Base-by-base conservation (phyloP, 139 green algal genomes). In the Coelastrella sp. region DNA sequence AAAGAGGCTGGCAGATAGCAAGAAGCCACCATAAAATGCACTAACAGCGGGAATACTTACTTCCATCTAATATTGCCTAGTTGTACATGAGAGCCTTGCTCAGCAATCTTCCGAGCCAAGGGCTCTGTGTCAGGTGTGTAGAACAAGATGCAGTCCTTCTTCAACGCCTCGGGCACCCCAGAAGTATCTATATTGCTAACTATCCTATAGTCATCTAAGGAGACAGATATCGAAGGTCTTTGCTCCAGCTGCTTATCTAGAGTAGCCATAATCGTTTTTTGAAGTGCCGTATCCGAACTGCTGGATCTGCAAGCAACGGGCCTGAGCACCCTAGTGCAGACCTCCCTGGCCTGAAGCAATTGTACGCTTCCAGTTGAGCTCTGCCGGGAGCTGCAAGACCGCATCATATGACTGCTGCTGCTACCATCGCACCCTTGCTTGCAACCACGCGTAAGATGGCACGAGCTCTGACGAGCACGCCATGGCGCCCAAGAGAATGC, bases 101-200 rank as follows among this genome's bases (percentile, higher is more conserved):
- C 89, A 7, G 95, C 95, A 13, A 99, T 95, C 84, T 96, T 96
- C 7, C 92, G 66, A 0, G 98, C 98, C 61, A 99, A 93, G 5
- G 93, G 77, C 88, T 97, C 95, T 23, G 91, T 97, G 54, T 99
- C 96, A 2, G 95, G 95, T 64, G 94, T 96, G 90, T 99, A 98
- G 80, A 99, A 99, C 10, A 99, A 93, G 13, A 99, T 80, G 88
- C 96, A 99, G 73, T 98, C 94, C 87, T 97, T 97, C 80, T 73
- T 91, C 89, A 94, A 89, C 64, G 77, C 60, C 4, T 80, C 64
- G 8, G 93, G 93, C 7, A 93, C 92, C 17, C n/a, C n/a, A 23
- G 84, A 76, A 22, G 68, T 20, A 54, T 92, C 75, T 20, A 92
- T 76, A 68, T 92, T 92, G 88, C 47, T 86, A 22, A 91, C 73